A percentile compares a stretch with the other conserved stretches of the same genome.
phyloP scores from a whole-genome alignment of 225 moss, liverwort and hornwort genomes.

The Sphagnum contortum region DNA sequence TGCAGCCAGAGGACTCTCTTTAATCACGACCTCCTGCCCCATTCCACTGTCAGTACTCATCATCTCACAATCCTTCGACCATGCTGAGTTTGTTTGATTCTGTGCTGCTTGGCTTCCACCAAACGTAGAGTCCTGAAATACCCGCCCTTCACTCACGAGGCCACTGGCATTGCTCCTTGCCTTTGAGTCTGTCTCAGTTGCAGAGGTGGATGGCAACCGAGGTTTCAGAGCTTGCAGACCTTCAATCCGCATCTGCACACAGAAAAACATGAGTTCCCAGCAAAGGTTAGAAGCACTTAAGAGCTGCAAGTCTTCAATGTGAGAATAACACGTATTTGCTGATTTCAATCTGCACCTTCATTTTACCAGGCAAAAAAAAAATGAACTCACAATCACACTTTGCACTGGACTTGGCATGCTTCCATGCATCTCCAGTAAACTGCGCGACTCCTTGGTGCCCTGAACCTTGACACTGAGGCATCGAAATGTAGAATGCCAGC shows the following conservation, averaged over 20 bases:
- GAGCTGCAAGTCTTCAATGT: background rate
- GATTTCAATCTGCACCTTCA: background rate
- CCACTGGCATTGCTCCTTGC: slow-evolving; percentile 14
- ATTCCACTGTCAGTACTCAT: background rate
- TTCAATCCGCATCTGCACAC: slow-evolving; percentile 75
- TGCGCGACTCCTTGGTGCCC: slow-evolving; percentile 48
- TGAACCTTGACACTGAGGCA: slow-evolving; percentile 70
- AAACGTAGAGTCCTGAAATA: background rate
- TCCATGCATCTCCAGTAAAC: slow-evolving; percentile 19
- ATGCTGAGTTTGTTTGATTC: background rate
- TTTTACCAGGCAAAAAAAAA: background rate
- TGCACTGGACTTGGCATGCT: slow-evolving; percentile 61
- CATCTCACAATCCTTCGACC: no score
- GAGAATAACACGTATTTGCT: no score
- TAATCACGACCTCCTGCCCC: background rate
- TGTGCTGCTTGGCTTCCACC: background rate
- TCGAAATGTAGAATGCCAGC: slow-evolving; percentile 97
- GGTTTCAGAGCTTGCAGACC: slow-evolving; percentile 95
- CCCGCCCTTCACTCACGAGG: slow-evolving; percentile 14
- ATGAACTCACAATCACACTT: slow-evolving; percentile 64
- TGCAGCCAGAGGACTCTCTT: background rate
- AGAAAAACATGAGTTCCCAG: background rate
- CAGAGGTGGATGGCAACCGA: slow-evolving; percentile 18
- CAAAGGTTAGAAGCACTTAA: background rate
- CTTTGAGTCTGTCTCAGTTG: slow-evolving; percentile 4